Evolutionary conservation across 2,329 filamentous ascomycete genomes (phyloP).

Genomic region (Didymella pomorum): DNA sequence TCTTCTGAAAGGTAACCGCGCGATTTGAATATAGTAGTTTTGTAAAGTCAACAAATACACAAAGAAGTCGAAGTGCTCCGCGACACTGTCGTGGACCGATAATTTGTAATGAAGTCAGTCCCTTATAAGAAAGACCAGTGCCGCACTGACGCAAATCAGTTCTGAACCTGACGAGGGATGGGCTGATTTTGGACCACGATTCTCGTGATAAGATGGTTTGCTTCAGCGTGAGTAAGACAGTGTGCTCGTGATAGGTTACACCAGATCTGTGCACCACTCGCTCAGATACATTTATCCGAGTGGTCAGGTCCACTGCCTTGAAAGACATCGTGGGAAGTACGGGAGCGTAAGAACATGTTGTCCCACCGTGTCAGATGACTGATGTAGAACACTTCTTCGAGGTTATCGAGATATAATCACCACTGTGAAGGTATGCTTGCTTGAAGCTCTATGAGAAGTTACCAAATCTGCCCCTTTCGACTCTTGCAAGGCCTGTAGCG

Average conservation of each 20-base stretch:
- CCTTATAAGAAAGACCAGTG: not conserved
- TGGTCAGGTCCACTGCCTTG: not conserved
- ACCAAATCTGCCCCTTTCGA: not conserved
- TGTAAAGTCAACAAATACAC: not conserved
- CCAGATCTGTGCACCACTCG: not conserved
- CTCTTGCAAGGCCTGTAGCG: not conserved
- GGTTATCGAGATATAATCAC: not conserved
- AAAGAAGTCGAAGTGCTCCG: not conserved
- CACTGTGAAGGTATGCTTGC: not conserved
- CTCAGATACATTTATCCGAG: not conserved
- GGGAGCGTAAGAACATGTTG: not conserved
- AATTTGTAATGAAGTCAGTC: not conserved
- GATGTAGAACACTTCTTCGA: not conserved
- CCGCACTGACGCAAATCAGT: not conserved
- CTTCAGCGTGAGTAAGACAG: not conserved
- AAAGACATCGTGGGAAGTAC: not conserved
- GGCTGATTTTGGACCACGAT: no score
- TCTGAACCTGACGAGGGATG: fast-evolving
- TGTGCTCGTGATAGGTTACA: not conserved
- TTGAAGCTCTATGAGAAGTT: not conserved
- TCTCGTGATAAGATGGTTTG: not conserved
- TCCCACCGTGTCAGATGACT: not conserved
- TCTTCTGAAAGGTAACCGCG: no score
- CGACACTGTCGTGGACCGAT: not conserved
- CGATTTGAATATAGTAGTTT: not conserved